Conservation (phyloP, 805 yeast species). For the Saccharomyces eubayanus region DNA sequence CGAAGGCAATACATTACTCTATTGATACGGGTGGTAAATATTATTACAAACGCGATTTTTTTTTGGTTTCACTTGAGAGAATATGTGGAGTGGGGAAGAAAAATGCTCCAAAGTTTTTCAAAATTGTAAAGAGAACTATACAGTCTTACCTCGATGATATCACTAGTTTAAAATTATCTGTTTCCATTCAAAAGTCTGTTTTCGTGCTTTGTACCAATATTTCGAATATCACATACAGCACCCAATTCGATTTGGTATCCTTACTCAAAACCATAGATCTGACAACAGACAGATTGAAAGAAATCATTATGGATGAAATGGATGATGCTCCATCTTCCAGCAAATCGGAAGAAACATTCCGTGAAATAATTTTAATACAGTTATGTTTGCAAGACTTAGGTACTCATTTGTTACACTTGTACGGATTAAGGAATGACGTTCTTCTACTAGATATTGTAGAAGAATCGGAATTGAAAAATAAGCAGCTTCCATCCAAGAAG, state of each 20-base stretch:
- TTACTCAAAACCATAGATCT: slow-evolving; percentile 15
- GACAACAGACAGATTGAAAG: slow-evolving; percentile 21
- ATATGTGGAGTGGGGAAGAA: slow-evolving; percentile 14
- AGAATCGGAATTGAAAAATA: slow-evolving; percentile 14
- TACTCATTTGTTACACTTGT: slow-evolving; percentile 6
- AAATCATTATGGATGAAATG: slow-evolving; percentile 14
- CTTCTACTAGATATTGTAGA: slow-evolving; percentile 7
- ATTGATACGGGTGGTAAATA: slow-evolving; percentile 2
- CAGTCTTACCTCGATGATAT: slow-evolving; percentile 6
- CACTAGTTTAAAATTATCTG: slow-evolving; percentile 2
- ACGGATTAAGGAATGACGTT: slow-evolving; percentile 13
- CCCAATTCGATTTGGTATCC: slow-evolving; percentile 17
- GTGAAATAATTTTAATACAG: slow-evolving; percentile 9
- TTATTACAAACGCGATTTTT: slow-evolving; percentile 9
- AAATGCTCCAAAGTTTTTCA: slow-evolving; percentile 12
- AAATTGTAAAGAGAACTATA: slow-evolving; percentile 10
- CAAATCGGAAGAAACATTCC: neutral
- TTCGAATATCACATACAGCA: slow-evolving; percentile 11
- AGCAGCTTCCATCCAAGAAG: slow-evolving; percentile 1
- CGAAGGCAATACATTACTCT: slow-evolving; percentile 41
- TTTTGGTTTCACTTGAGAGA: slow-evolving; percentile 13
- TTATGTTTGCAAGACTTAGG: slow-evolving; percentile 10
- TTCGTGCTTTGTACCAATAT: slow-evolving; percentile 20
- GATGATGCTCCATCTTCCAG: neutral
- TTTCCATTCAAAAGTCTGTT: slow-evolving; percentile 7